Conservation (phyloP, 2,329 filamentous ascomycete species). For the Boeremia exigua region DNA sequence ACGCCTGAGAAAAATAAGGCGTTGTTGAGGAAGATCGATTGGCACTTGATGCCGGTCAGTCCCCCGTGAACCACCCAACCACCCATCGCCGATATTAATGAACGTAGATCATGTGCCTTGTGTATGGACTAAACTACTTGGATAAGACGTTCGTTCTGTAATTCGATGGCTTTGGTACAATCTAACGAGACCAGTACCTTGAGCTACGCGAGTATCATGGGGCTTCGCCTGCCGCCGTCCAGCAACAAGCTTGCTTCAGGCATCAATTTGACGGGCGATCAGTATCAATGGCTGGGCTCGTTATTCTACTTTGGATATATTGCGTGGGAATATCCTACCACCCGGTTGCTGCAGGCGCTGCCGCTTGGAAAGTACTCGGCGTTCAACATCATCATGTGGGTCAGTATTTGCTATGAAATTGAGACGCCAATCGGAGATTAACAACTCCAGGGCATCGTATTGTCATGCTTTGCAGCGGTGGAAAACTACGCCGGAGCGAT, state of each 20-base stretch:
- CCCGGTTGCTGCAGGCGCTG: constrained; percentile 66
- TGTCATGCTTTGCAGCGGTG: constrained; percentile 68
- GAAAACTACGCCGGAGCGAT: constrained; percentile 66
- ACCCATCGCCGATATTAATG: neutral
- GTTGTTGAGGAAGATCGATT: constrained; percentile 67
- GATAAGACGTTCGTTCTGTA: no score
- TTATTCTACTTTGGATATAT: constrained; percentile 63
- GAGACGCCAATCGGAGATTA: neutral
- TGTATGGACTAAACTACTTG: constrained; percentile 66
- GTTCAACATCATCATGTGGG: constrained; percentile 22
- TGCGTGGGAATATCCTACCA: constrained; percentile 71
- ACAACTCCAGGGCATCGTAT: constrained; percentile 56
- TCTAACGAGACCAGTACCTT: constrained; percentile 43
- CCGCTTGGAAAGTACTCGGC: constrained; percentile 69
- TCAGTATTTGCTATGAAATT: constrained; percentile 4
- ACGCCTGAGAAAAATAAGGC: constrained; percentile 64
- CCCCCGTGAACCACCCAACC: neutral
- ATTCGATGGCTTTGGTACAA: no score
- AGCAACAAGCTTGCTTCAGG: constrained; percentile 46
- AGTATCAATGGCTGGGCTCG: constrained; percentile 59
- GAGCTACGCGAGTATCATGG: constrained; percentile 60
- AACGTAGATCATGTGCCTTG: constrained; percentile 58
- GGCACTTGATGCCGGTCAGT: constrained; percentile 63
- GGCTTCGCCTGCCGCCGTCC: constrained; percentile 48
- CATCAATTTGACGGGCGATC: constrained; percentile 54